Conservation (phyloP, 2,329 filamentous ascomycete genomes). For the Microcyclospora pomicola region DNA sequence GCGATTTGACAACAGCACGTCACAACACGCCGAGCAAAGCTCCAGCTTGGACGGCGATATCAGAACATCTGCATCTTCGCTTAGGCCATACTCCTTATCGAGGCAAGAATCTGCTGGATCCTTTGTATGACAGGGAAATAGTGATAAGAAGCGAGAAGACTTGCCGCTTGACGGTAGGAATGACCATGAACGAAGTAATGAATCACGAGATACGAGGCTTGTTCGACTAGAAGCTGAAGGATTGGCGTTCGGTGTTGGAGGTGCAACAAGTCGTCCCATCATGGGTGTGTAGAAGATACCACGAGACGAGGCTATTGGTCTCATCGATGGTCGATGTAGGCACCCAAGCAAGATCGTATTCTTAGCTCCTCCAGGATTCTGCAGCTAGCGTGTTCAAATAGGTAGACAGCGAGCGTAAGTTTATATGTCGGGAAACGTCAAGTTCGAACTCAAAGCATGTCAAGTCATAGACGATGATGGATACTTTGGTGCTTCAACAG, state of each 20-base stretch:
- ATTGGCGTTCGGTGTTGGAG: background rate
- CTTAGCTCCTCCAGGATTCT: no score
- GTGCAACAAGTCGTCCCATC: background rate
- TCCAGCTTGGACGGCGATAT: background rate
- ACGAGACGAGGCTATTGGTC: background rate
- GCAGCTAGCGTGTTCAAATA: no score
- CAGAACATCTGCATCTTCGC: background rate
- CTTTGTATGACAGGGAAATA: conserved; percentile 4
- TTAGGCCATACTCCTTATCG: background rate
- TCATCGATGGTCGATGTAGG: no score
- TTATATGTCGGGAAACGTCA: no score
- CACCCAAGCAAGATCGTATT: no score
- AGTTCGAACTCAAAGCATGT: no score
- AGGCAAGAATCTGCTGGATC: conserved; percentile 5
- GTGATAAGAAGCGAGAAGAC: background rate
- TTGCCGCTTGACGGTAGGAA: background rate
- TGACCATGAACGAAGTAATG: background rate
- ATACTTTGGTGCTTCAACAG: no score
- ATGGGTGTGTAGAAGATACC: background rate
- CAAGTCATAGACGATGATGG: no score
- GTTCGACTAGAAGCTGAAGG: background rate
- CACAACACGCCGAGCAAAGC: conserved; percentile 1
- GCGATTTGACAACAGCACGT: conserved; percentile 1
- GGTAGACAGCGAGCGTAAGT: no score
- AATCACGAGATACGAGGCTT: background rate